These are phyloP conservation scores for Bassia scoparia DNA, from an alignment of 148 eudicot species.

Conservation along the genomic window DNA sequence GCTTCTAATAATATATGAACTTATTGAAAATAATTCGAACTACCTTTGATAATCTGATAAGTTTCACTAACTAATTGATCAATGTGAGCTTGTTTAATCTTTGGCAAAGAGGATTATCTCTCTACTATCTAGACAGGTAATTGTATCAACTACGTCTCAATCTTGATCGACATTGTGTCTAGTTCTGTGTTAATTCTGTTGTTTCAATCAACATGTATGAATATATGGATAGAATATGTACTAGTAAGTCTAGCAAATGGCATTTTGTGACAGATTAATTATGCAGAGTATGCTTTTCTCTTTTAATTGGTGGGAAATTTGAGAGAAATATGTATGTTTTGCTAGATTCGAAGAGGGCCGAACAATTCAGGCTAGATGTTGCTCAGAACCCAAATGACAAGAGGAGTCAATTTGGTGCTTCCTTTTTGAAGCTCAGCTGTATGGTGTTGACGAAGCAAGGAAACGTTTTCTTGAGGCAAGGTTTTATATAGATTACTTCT, in stretches of 20 bases:
- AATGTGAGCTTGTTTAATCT: slow-evolving; percentile 40
- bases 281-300: too few relatives aligned
- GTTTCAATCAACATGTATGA: not conserved
- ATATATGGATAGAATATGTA: too few relatives aligned
- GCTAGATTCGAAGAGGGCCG: slow-evolving; percentile 86
- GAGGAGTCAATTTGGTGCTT: slow-evolving; percentile 99
- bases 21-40: too few relatives aligned
- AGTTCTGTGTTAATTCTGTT: too few relatives aligned
- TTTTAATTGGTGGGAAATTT: not conserved
- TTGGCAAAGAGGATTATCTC: slow-evolving; percentile 95
- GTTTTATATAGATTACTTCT: not conserved
- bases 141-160: not conserved
- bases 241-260: too few relatives aligned
- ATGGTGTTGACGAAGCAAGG: slow-evolving; percentile 81
- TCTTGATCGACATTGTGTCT: too few relatives aligned
- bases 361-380: slow-evolving; percentile 89
- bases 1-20: not conserved
- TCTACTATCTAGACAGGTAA: slow-evolving; percentile 90
- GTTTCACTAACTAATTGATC: not conserved
- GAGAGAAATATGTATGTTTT: slow-evolving; percentile 7
- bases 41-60: too few relatives aligned
- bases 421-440: slow-evolving; percentile 85
- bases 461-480: slow-evolving; percentile 71
- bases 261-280: too few relatives aligned
- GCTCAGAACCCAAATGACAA: slow-evolving; percentile 90